These are phyloP conservation scores for Eucalyptus shirleyi DNA, from an alignment of 345 rosid species.

Conservation along the genomic window DNA sequence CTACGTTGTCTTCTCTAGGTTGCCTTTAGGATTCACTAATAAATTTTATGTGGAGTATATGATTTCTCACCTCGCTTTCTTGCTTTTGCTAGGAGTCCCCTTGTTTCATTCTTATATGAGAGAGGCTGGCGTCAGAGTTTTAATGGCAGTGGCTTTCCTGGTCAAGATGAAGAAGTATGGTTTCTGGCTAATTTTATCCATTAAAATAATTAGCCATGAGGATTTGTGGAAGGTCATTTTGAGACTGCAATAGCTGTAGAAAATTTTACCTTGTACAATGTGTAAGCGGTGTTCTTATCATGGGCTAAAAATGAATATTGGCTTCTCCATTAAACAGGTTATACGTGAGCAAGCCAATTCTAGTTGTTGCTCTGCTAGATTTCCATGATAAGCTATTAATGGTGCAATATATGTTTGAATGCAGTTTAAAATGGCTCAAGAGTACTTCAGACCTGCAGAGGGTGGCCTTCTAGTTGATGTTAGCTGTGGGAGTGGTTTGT, in stretches of 20 bases:
- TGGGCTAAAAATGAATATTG: background rate
- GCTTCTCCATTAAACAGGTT: background rate
- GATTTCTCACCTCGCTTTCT: background rate
- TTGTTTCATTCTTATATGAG: conserved; percentile 88
- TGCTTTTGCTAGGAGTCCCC: conserved; percentile 56
- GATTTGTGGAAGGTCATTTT: background rate
- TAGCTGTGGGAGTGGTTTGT: conserved; percentile 92
- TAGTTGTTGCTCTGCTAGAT: background rate
- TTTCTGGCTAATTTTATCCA: background rate
- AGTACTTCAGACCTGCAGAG: conserved; percentile 61
- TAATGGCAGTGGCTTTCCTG: conserved; percentile 69
- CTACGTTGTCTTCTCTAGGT: background rate
- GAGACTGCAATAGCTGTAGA: background rate
- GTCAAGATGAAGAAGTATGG: conserved; percentile 84
- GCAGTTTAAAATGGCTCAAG: conserved; percentile 95
- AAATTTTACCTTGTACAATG: background rate
- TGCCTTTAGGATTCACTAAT: background rate
- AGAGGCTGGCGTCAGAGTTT: conserved; percentile 92
- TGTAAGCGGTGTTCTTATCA: background rate
- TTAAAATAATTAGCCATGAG: background rate
- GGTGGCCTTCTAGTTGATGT: conserved; percentile 84
- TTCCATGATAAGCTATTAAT: background rate
- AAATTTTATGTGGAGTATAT: background rate
- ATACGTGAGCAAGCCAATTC: background rate
- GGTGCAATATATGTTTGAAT: background rate